These are phyloP conservation scores for Micractinium conductrix DNA, from an alignment of 139 green algal species.

Conservation along the genomic window DNA sequence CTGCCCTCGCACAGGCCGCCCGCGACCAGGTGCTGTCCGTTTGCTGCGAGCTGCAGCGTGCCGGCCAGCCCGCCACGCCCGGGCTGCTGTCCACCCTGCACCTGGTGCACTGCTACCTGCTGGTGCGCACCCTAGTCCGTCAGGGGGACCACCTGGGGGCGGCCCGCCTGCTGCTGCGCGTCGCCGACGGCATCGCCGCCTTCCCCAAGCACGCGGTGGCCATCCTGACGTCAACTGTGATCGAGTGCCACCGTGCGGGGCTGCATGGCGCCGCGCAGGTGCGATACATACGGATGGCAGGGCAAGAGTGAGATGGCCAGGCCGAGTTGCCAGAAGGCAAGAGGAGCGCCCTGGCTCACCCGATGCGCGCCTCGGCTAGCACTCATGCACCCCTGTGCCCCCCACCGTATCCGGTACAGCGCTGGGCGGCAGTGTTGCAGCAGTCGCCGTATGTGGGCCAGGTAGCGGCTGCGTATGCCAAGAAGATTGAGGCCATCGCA, in stretches of 20 bases:
- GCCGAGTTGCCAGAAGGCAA: no score
- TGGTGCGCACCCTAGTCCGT: constrained; percentile 80
- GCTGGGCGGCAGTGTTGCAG: constrained; percentile 83
- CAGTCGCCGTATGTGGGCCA: constrained; percentile 73
- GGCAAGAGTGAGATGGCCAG: no score
- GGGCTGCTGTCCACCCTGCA: constrained; percentile 66
- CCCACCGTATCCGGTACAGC: no score
- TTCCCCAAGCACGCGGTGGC: constrained; percentile 85
- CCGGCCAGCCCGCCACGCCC: constrained; percentile 41
- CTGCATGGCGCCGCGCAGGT: constrained; percentile 74
- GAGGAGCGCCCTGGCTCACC: no score
- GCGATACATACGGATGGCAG: no score
- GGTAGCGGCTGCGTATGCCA: constrained; percentile 76
- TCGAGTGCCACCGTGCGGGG: constrained; percentile 83
- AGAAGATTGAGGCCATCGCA: constrained; percentile 88
- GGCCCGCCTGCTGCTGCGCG: constrained; percentile 81
- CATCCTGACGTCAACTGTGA: constrained; percentile 88
- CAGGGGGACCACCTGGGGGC: constrained; percentile 70
- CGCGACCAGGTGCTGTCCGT: constrained; percentile 77
- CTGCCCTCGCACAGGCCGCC: constrained; percentile 44
- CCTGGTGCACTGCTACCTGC: constrained; percentile 78
- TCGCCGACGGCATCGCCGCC: constrained; percentile 62
- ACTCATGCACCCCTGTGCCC: no score
- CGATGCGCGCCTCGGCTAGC: no score
- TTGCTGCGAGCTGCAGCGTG: constrained; percentile 59